Evolutionary conservation across 106 monocot species (phyloP).

Genomic region (Dioscorea dumetorum): DNA sequence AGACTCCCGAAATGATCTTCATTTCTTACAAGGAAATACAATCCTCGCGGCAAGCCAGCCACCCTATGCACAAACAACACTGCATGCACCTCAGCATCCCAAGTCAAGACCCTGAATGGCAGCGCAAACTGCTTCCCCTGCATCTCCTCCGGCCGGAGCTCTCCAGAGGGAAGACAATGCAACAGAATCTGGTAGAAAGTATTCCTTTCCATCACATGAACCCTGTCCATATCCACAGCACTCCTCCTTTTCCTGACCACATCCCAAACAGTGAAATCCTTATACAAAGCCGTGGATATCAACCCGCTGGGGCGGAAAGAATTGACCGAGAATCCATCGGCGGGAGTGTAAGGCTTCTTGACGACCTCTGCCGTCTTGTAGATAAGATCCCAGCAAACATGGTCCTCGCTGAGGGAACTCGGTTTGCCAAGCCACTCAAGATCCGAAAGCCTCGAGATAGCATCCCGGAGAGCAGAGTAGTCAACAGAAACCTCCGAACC

Average conservation of each 20-base stretch:
- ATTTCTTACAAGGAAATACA: slow-evolving; percentile 96
- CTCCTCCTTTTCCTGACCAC: slow-evolving; percentile 76
- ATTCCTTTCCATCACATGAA: slow-evolving; percentile 60
- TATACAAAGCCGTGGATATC: slow-evolving; percentile 53
- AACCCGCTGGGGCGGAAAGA: slow-evolving; percentile 35
- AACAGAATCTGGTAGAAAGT: slow-evolving; percentile 90
- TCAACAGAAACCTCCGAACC: slow-evolving; percentile 25
- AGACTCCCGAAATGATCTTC: slow-evolving; percentile 76
- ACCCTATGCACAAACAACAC: slow-evolving; percentile 92
- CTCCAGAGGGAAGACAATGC: slow-evolving; percentile 89
- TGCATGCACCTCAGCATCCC: slow-evolving; percentile 90
- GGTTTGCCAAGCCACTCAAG: slow-evolving; percentile 68
- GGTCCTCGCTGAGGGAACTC: slow-evolving; percentile 79
- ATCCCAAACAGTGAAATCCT: slow-evolving; percentile 52
- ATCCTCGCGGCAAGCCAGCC: slow-evolving; percentile 45
- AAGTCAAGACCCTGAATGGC: slow-evolving; percentile 77
- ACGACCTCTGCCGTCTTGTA: slow-evolving; percentile 70
- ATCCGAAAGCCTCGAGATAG: slow-evolving; percentile 16
- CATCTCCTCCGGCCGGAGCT: slow-evolving; percentile 38
- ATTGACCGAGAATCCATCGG: slow-evolving; percentile 35
- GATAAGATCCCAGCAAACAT: slow-evolving; percentile 90
- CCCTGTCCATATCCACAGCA: slow-evolving; percentile 94
- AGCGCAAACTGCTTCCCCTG: slow-evolving; percentile 68
- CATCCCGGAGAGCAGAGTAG: slow-evolving; percentile 26
- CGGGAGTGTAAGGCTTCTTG: slow-evolving; percentile 51